These are phyloP conservation scores for Vigna trinervia DNA, from an alignment of 306 rosid genomes.

Conservation along the genomic window DNA sequence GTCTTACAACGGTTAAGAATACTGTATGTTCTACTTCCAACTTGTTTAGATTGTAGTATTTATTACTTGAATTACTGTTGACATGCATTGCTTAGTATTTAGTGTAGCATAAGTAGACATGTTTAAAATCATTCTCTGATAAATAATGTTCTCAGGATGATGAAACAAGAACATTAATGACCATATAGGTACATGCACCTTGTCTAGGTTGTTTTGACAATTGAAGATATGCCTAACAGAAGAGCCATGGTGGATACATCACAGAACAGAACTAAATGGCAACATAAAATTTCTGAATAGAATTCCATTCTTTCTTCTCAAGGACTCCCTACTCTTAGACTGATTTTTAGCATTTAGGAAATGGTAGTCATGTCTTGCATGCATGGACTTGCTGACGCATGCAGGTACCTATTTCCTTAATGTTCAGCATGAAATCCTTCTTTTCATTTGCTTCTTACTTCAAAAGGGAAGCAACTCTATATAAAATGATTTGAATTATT, in stretches of 20 bases:
- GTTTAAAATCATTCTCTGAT: background rate
- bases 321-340: background rate
- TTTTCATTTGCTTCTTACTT: no score
- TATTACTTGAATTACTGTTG: background rate
- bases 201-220: background rate
- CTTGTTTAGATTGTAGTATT: conserved; percentile 32
- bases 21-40: conserved; percentile 56
- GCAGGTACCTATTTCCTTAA: no score
- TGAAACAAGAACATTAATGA: background rate
- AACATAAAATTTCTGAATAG: background rate
- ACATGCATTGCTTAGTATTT: background rate
- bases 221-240: background rate
- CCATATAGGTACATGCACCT: background rate
- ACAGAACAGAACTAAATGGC: background rate
- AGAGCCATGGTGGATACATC: background rate
- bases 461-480: no score
- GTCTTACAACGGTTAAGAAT: conserved; percentile 45
- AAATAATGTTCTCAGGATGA: background rate
- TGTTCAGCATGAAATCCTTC: no score
- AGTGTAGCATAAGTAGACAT: background rate
- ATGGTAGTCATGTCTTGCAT: background rate
- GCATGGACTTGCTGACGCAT: background rate
- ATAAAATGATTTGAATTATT: no score
- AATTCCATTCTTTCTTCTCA: background rate
- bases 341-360: background rate